Evolutionary conservation across 306 rosid species (phyloP).

Genomic region (Oxytropis ochrocephala): DNA sequence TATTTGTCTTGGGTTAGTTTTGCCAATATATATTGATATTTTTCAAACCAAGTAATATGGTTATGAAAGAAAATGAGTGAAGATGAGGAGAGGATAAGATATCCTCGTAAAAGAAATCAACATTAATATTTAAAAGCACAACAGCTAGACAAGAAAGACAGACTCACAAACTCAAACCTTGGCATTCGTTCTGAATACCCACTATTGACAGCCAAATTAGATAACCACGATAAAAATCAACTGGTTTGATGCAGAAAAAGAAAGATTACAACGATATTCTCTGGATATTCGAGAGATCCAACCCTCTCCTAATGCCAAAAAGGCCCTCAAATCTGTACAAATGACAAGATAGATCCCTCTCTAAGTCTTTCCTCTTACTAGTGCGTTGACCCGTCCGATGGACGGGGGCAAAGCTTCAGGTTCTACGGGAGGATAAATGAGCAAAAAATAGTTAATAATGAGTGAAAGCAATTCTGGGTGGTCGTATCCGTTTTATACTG

Average conservation of each 20-base stretch:
- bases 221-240: background rate
- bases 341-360: too few relatives aligned
- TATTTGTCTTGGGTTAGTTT: conserved; percentile 82
- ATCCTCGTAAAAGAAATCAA: background rate
- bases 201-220: background rate
- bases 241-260: too few relatives aligned
- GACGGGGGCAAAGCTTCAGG: too few relatives aligned
- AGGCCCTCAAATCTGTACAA: too few relatives aligned
- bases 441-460: too few relatives aligned
- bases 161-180: background rate
- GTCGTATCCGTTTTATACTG: conserved; percentile 67
- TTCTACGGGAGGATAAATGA: too few relatives aligned
- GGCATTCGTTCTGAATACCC: background rate
- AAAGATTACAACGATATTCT: too few relatives aligned
- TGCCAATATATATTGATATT: background rate
- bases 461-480: conserved; percentile 83
- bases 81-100: background rate
- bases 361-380: too few relatives aligned
- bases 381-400: too few relatives aligned
- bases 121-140: background rate
- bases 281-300: too few relatives aligned
- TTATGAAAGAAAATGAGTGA: background rate
- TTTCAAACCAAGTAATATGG: conserved; percentile 7
- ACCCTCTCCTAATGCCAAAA: too few relatives aligned
- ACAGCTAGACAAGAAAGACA: background rate